Conservation (phyloP, 164 flowering plant species). For the Magnolia changhungtana region DNA sequence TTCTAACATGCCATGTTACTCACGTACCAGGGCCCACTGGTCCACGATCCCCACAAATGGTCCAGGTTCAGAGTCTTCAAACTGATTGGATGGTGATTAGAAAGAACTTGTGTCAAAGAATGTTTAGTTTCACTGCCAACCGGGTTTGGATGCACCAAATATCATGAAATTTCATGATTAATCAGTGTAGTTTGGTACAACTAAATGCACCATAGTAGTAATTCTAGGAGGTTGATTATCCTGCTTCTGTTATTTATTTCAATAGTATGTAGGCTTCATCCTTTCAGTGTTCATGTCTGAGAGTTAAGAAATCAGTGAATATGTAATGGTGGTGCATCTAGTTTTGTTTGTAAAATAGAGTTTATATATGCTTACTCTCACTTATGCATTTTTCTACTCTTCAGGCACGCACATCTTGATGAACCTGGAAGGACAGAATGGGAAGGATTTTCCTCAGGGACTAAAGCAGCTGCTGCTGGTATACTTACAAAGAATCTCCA, state of each 20-base stretch:
- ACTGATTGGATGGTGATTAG: too few relatives aligned
- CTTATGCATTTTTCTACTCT: not conserved
- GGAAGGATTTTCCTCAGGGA: constrained; percentile 98
- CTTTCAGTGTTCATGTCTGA: not conserved
- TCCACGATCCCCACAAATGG: too few relatives aligned
- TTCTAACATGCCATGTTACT: too few relatives aligned
- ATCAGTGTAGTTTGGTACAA: too few relatives aligned
- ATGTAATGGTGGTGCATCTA: not conserved
- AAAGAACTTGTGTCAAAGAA: too few relatives aligned
- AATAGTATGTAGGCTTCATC: not conserved
- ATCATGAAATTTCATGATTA: too few relatives aligned
- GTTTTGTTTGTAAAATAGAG: not conserved
- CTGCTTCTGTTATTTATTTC: not conserved
- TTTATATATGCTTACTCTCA: not conserved
- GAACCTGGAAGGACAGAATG: constrained; percentile 97
- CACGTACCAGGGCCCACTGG: too few relatives aligned
- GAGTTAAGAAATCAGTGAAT: not conserved
- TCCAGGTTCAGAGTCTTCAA: too few relatives aligned
- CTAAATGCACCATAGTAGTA: too few relatives aligned
- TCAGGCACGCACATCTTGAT: constrained; percentile 93
- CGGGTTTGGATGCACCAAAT: too few relatives aligned
- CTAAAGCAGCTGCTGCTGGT: constrained; percentile 99
- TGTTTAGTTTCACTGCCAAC: too few relatives aligned
- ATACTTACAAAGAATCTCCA: constrained; percentile 3
- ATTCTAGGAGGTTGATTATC: too few relatives aligned